Percentiles rank a stretch among this genome's conserved stretches.
These are phyloP conservation scores for Nakazawaea ishiwadae DNA, from an alignment of 805 yeast species.

Conservation along the genomic window DNA sequence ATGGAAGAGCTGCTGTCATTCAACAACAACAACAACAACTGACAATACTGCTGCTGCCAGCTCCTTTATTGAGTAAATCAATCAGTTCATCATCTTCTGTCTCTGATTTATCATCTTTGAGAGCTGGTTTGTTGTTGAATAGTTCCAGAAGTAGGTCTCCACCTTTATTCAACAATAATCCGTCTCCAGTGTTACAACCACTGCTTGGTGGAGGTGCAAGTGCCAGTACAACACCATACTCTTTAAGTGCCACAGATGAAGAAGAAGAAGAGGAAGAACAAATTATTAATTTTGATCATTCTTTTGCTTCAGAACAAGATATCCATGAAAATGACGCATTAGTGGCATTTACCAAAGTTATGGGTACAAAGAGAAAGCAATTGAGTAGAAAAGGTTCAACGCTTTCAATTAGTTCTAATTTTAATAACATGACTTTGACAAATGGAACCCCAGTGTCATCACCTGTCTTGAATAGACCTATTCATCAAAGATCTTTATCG, in stretches of 20 bases:
- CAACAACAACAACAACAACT: constrained; percentile 10
- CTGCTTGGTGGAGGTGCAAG: not conserved
- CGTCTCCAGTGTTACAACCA: constrained; percentile 4
- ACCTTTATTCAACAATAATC: not conserved
- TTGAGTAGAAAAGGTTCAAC: constrained; percentile 10
- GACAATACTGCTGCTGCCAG: too few species aligned
- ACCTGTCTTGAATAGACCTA: constrained; percentile 4
- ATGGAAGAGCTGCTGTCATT: constrained; percentile 11
- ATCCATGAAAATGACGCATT: constrained; percentile 9
- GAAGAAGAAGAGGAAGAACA: constrained; percentile 7
- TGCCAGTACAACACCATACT: constrained; percentile 9
- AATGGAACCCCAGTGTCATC: constrained; percentile 1
- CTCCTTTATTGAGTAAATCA: constrained; percentile 6
- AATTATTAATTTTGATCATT: not conserved
- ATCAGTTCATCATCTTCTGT: constrained; percentile 10
- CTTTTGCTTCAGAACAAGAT: not conserved
- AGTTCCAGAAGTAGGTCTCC: constrained; percentile 11
- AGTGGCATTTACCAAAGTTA: constrained; percentile 9
- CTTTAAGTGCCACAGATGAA: constrained; percentile 10
- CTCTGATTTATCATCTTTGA: constrained; percentile 3
- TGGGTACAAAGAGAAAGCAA: constrained; percentile 10
- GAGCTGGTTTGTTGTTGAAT: not conserved
- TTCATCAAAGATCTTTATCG: constrained; percentile 10
- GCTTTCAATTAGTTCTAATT: constrained; percentile 9
- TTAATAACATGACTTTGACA: constrained; percentile 10